Percentiles rank a stretch among this genome's conserved stretches.
Conservation (phyloP, 257 asterid species). For the Nicotiana paniculata region DNA sequence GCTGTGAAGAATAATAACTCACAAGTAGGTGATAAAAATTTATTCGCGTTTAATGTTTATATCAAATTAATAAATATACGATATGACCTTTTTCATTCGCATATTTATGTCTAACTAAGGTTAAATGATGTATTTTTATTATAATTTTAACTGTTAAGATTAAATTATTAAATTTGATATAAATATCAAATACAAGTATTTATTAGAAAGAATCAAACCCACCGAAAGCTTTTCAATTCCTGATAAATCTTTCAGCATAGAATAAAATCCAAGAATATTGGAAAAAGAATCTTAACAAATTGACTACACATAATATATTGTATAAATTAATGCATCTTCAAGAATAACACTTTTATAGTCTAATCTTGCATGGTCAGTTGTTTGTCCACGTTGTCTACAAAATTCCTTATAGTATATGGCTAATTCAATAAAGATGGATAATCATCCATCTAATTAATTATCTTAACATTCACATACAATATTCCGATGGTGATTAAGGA, state of each 20-base stretch:
- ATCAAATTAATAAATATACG: too few relatives aligned
- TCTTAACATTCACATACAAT: neutral
- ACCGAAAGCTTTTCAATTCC: neutral
- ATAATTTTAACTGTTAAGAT: too few relatives aligned
- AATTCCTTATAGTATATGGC: neutral
- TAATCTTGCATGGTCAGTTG: neutral
- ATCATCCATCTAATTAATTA: neutral
- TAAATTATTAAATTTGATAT: too few relatives aligned
- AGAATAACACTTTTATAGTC: neutral
- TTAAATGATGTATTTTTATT: too few relatives aligned
- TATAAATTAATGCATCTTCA: neutral
- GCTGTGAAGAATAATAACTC: neutral
- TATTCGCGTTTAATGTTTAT: too few relatives aligned
- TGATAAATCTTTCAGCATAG: neutral
- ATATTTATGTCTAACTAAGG: too few relatives aligned
- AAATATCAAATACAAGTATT: too few relatives aligned
- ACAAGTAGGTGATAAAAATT: neutral
- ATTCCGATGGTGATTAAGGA: neutral
- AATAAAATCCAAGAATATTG: slow-evolving; percentile 4
- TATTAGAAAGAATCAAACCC: neutral
- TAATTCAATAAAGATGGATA: neutral
- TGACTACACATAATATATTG: neutral
- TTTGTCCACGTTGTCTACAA: neutral
- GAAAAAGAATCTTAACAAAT: slow-evolving; percentile 6
- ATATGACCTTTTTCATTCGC: too few relatives aligned